phyloP scores from a whole-genome alignment of 208 protist species.

The Crithidia bombi region DNA sequence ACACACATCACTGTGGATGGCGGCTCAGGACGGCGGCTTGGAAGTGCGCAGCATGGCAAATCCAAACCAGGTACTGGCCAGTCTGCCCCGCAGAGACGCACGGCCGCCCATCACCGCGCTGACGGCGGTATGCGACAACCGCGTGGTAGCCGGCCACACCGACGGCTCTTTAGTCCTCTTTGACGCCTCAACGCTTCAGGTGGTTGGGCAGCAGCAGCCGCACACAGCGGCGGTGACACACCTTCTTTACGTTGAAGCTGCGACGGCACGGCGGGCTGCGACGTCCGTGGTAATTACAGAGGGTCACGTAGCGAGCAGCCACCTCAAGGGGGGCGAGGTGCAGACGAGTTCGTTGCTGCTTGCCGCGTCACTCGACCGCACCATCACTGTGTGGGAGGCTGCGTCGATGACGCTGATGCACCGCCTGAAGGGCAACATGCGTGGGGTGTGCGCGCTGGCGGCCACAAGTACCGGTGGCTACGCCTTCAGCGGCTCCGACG shows the following conservation, averaged over 20 bases:
- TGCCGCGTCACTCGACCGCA: slow-evolving; percentile 59
- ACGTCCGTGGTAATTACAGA: background rate
- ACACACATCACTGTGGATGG: slow-evolving; percentile 65
- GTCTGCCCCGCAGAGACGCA: slow-evolving; percentile 24
- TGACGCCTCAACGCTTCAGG: slow-evolving; percentile 45
- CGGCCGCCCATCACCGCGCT: slow-evolving; percentile 58
- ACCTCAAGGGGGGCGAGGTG: background rate
- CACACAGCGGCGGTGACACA: slow-evolving; percentile 66
- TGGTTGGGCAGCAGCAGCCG: slow-evolving; percentile 26
- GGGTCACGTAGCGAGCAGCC: background rate
- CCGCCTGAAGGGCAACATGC: slow-evolving; percentile 45
- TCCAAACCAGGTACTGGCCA: slow-evolving; percentile 41
- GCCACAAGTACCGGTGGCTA: slow-evolving; percentile 50
- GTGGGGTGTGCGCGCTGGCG: slow-evolving; percentile 50
- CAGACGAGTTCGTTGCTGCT: slow-evolving; percentile 52
- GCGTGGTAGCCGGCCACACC: slow-evolving; percentile 60
- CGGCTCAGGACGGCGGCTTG: slow-evolving; percentile 56
- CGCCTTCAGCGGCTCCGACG: slow-evolving; percentile 70
- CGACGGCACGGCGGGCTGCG: background rate
- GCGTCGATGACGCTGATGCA: slow-evolving; percentile 54
- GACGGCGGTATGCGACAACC: slow-evolving; percentile 49
- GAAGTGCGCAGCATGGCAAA: slow-evolving; percentile 65
- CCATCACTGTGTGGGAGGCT: slow-evolving; percentile 71
- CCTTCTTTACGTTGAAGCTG: slow-evolving; percentile 30
- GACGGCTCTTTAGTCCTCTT: slow-evolving; percentile 61